These are phyloP conservation scores for Globisporangium irregulare DNA, from an alignment of 352 stramenopile genomes.

Conservation along the genomic window DNA sequence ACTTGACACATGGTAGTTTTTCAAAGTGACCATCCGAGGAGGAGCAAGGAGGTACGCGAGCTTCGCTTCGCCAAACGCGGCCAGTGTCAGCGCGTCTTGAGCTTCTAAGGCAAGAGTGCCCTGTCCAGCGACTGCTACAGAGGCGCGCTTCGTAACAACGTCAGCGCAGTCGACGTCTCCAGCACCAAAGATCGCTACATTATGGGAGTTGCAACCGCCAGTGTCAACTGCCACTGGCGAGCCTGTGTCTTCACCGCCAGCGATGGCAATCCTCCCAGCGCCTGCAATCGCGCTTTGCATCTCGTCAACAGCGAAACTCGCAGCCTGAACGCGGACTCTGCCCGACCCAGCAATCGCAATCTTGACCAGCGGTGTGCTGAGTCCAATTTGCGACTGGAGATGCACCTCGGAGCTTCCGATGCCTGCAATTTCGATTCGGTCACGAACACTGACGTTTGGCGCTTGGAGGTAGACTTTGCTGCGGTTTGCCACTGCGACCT, in stretches of 20 bases:
- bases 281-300: not conserved
- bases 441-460: not conserved
- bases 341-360: not conserved
- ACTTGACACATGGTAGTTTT: not conserved
- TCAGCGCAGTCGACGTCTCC: conserved; percentile 3
- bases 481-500: not conserved
- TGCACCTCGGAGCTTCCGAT: not conserved
- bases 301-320: not conserved
- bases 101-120: not conserved
- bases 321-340: not conserved
- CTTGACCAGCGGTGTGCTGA: not conserved
- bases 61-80: not conserved
- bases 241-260: not conserved
- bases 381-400: not conserved
- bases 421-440: not conserved
- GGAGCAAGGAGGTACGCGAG: not conserved
- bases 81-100: not conserved
- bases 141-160: not conserved
- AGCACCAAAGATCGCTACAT: not conserved
- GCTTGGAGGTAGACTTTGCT: conserved; percentile 3
- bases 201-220: not conserved
- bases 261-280: not conserved
- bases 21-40: not conserved
- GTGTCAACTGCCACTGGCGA: not conserved
- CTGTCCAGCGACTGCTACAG: not conserved